Evolutionary conservation across 306 rosid genomes (phyloP).

Genomic region (Quercus robur): DNA sequence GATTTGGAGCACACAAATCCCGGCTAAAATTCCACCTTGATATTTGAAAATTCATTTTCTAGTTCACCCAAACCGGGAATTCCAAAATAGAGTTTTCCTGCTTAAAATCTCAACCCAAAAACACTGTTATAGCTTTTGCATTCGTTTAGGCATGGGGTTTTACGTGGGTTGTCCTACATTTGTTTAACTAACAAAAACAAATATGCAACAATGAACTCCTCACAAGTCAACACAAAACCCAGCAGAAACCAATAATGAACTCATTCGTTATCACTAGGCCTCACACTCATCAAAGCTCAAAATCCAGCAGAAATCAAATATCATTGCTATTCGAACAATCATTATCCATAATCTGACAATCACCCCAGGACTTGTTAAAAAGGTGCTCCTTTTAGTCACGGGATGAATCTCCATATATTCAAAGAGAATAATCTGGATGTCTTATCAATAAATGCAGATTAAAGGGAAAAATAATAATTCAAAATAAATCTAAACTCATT

Average conservation of each 20-base stretch:
- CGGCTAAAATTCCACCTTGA: no score
- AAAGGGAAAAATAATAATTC: neutral
- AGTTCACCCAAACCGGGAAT: no score
- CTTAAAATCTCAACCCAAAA: no score
- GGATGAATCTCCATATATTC: neutral
- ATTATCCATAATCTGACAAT: neutral
- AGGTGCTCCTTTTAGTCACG: neutral
- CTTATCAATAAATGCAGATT: neutral
- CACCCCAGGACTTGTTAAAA: neutral
- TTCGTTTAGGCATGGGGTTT: no score
- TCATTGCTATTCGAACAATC: neutral
- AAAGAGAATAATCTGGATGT: neutral
- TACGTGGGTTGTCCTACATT: no score
- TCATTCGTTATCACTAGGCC: neutral
- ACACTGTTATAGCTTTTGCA: no score
- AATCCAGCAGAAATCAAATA: neutral
- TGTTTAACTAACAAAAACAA: neutral
- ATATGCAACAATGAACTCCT: neutral
- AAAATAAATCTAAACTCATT: conserved; percentile 28
- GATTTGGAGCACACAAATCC: no score
- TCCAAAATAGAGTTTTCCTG: no score
- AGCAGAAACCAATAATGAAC: neutral
- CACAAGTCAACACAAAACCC: no score
- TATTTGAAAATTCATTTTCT: no score
- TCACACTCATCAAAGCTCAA: neutral